Conservation (phyloP, 2,329 filamentous ascomycete species). For the Colletotrichum viniferum region DNA sequence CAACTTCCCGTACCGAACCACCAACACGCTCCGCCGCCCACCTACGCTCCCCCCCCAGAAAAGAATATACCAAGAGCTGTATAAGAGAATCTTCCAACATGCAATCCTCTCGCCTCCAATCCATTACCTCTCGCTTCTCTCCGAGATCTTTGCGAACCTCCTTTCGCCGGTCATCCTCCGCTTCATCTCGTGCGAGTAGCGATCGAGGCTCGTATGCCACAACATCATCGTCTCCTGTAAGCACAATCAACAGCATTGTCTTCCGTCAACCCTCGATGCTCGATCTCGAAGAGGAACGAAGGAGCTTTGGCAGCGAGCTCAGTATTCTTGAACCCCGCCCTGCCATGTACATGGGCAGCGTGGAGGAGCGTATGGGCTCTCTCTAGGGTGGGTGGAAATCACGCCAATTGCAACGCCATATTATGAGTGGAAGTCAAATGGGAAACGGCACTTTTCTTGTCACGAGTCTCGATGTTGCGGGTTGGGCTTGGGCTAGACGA, state of each 20-base stretch:
- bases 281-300: slow-evolving; percentile 62
- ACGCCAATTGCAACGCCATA: background rate
- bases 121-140: slow-evolving; percentile 56
- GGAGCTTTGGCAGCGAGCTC: slow-evolving; percentile 56
- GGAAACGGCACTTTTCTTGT: background rate
- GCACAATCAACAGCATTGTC: slow-evolving; percentile 64
- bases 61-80: background rate
- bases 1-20: background rate
- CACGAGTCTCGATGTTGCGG: background rate
- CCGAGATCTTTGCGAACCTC: slow-evolving; percentile 54
- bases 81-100: slow-evolving; percentile 35
- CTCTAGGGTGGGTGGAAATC: background rate
- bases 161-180: slow-evolving; percentile 55
- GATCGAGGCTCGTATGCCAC: slow-evolving; percentile 48
- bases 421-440: background rate
- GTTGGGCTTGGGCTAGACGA: background rate
- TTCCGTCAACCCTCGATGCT: slow-evolving; percentile 61
- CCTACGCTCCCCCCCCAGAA: background rate
- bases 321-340: slow-evolving; percentile 65
- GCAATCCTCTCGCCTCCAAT: slow-evolving; percentile 54
- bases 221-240: slow-evolving; percentile 46
- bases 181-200: slow-evolving; percentile 46
- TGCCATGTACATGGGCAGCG: slow-evolving; percentile 66
- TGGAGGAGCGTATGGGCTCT: slow-evolving; percentile 62
- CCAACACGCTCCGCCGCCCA: background rate